Base-by-base conservation (phyloP, 768 basidiomycete genomes). In the Pilatotrama ljubarskyi region DNA sequence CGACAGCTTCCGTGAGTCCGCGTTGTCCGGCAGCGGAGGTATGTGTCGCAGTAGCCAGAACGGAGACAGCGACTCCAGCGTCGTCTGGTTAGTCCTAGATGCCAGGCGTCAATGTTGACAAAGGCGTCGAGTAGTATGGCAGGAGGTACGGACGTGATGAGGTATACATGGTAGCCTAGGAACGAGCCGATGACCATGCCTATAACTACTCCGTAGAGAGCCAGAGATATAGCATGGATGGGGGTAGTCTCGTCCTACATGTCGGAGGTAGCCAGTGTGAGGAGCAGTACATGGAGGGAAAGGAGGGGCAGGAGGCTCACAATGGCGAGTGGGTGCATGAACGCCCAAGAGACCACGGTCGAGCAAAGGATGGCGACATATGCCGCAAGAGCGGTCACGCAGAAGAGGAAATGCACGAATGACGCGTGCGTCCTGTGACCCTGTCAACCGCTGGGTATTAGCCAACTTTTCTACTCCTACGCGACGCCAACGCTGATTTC, bases 401-500 rank as follows among this genome's bases (percentile, higher is more conserved):
- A 85, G 32, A 78, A 75, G 50, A 93, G 77, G 69, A 93, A 90
- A 71, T 92, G 90, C 51, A 93, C 75, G 69, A 93, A 94, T 5
- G 91, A 84, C 8, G 90, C 86, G 70, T 93, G 92, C 40, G 89
- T 93, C 69, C 91, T 80, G 73, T 91, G 84, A 2, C 91, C 91
- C 91, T 93, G 62, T 49, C 59, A 51, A 43, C 46, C 20, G 5
- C 51, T 22, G 22, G 8, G 32, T 22, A 38, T 57, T 17, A 57
- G 48, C 13, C 26, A 25, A 15, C 15, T 10, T 32, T 4, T 32
- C 29, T 32, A 32, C 29, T 32, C 4, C 10, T 5, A 32, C 10
- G 29, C 29, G 29, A 32, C 29, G 10, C 29, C 10, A n/a, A 10
- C 29, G 4, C 29, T 32, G 5, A 32, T 32, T 5, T 4, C 4